Percentiles rank a stretch among this genome's conserved stretches.
These are phyloP conservation scores for Trichosporon inkin DNA, from an alignment of 1,284 basidiomycete genomes.

Conservation along the genomic window DNA sequence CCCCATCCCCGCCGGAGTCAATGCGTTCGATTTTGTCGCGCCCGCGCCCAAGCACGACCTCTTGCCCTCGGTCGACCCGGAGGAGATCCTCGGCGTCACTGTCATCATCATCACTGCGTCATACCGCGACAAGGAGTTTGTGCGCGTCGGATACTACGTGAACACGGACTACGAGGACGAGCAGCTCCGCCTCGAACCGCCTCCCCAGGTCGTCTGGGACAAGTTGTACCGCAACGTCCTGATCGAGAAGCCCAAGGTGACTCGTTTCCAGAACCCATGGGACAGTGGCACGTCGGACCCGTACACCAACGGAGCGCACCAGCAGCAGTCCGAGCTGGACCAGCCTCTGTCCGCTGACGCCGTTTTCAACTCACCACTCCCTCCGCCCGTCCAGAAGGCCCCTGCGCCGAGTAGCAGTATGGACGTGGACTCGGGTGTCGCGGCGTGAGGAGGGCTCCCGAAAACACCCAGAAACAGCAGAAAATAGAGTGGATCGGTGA, in stretches of 20 bases:
- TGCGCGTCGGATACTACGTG: constrained; percentile 98
- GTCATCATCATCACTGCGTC: constrained; percentile 91
- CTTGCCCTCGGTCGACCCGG: constrained; percentile 60
- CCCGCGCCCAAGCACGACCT: constrained; percentile 63
- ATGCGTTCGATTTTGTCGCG: constrained; percentile 93
- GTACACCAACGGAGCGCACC: constrained; percentile 8
- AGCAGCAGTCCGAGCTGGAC: constrained; percentile 12
- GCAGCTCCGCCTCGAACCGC: constrained; percentile 73
- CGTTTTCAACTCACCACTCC: constrained; percentile 34
- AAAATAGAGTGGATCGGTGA: background rate
- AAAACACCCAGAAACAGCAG: background rate
- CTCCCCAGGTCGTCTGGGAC: constrained; percentile 67
- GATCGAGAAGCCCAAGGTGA: constrained; percentile 89
- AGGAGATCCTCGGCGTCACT: constrained; percentile 68
- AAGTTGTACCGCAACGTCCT: constrained; percentile 76
- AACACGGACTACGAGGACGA: constrained; percentile 97
- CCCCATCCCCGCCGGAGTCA: constrained; percentile 84
- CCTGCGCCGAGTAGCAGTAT: constrained; percentile 27
- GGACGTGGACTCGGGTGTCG: constrained; percentile 33
- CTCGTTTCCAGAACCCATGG: constrained; percentile 57
- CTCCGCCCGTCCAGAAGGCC: constrained; percentile 41
- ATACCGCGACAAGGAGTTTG: constrained; percentile 93
- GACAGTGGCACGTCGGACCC: constrained; percentile 24
- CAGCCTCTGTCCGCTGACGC: constrained; percentile 14
- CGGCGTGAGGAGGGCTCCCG: constrained; percentile 12